Percentiles rank a stretch among this genome's conserved stretches.
phyloP scores from a whole-genome alignment of 106 monocot species.

The Amphibolis antarctica region DNA sequence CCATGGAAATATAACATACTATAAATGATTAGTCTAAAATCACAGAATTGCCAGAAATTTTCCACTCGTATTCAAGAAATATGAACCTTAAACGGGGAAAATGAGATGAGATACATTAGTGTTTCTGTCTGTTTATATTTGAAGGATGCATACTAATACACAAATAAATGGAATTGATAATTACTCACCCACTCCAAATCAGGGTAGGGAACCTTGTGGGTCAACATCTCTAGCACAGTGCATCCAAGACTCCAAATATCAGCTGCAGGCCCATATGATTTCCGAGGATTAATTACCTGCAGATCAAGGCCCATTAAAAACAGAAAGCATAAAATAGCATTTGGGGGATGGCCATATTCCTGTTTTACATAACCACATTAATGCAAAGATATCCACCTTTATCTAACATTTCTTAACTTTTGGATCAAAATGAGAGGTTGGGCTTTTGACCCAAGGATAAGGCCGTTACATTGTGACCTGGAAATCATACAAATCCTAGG shows the following conservation, averaged over 20 bases:
- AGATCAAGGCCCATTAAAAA: background rate
- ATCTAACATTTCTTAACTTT: no score
- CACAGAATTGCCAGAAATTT: background rate
- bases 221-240: constrained; percentile 89
- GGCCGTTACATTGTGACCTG: no score
- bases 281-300: constrained; percentile 58
- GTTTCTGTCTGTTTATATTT: background rate
- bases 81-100: background rate
- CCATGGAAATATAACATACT: no score
- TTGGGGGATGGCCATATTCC: no score
- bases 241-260: constrained; percentile 98
- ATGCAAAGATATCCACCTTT: no score
- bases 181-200: constrained; percentile 74
- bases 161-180: background rate
- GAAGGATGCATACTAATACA: background rate
- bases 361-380: no score
- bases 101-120: background rate
- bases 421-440: no score
- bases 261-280: constrained; percentile 58
- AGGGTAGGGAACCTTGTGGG: constrained; percentile 58
- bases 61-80: background rate
- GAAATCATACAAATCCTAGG: no score
- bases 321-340: background rate
- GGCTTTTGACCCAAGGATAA: no score
- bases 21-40: background rate